Evolutionary conservation across 371 early-diverging fungal species (phyloP).

Genomic region (Mucor racemosus): DNA sequence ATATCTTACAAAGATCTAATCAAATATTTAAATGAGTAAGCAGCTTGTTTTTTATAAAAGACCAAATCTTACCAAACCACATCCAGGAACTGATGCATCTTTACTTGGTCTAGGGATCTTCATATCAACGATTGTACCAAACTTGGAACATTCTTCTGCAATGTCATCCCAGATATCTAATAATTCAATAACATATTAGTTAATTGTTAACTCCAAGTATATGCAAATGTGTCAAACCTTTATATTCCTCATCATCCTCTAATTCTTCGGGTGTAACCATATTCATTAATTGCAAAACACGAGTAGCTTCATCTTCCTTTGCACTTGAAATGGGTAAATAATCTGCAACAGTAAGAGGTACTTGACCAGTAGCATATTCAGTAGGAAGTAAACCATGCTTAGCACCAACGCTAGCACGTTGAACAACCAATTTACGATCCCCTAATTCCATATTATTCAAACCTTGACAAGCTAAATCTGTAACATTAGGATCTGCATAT

Average conservation of each 20-base stretch:
- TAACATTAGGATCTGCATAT: slow-evolving; percentile 85
- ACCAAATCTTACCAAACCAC: slow-evolving; percentile 79
- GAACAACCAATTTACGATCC: slow-evolving; percentile 93
- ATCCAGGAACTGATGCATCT: slow-evolving; percentile 61
- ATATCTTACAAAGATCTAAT: slow-evolving; percentile 87
- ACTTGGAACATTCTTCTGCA: slow-evolving; percentile 87
- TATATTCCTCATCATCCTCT: slow-evolving; percentile 84
- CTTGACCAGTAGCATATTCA: slow-evolving; percentile 16
- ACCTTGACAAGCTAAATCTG: slow-evolving; percentile 93
- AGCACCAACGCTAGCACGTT: slow-evolving; percentile 90
- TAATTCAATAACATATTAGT: not conserved
- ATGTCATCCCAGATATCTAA: slow-evolving; percentile 93
- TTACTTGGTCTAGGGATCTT: slow-evolving; percentile 83
- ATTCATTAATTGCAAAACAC: slow-evolving; percentile 88
- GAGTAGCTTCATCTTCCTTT: slow-evolving; percentile 71
- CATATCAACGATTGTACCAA: slow-evolving; percentile 80
- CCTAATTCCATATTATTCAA: slow-evolving; percentile 95
- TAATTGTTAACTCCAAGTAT: not conserved
- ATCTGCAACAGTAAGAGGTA: slow-evolving; percentile 21
- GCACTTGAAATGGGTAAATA: slow-evolving; percentile 34
- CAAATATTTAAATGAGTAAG: not conserved
- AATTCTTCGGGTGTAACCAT: slow-evolving; percentile 94
- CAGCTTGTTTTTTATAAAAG: not conserved
- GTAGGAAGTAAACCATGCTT: slow-evolving; percentile 44
- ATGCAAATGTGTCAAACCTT: slow-evolving; percentile 56